Conservation (phyloP, 257 asterid species). For the Schizonepeta tenuifolia region DNA sequence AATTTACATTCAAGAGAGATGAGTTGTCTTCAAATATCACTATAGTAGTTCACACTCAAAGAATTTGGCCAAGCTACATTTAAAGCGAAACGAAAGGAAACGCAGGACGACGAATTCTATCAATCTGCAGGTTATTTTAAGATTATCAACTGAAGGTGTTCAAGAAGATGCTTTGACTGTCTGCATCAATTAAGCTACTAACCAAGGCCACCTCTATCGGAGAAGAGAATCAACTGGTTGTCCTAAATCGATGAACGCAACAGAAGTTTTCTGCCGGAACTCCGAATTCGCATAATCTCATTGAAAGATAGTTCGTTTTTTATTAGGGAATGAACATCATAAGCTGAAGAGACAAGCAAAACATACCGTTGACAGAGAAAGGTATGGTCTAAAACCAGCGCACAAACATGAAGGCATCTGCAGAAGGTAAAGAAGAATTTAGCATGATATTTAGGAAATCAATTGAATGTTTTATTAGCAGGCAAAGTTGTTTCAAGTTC, state of each 20-base stretch:
- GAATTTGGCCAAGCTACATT: neutral
- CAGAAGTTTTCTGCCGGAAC: conserved; percentile 6
- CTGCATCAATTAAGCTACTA: neutral
- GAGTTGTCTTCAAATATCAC: neutral
- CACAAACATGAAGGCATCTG: conserved; percentile 8
- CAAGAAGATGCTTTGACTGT: neutral
- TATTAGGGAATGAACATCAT: conserved; percentile 29
- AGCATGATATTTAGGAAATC: neutral
- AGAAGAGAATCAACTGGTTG: too few species aligned
- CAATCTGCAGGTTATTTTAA: neutral
- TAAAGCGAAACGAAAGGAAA: neutral
- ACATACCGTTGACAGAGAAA: conserved; percentile 1
- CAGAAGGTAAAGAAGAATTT: conserved; percentile 22
- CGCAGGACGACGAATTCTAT: neutral
- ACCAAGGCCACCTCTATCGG: neutral
- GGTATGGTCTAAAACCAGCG: neutral
- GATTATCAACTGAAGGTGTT: neutral
- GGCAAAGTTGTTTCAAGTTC: neutral
- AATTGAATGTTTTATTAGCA: neutral
- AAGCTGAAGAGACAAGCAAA: neutral
- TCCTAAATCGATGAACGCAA: too few species aligned
- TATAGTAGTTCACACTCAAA: neutral
- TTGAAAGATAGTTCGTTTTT: conserved; percentile 55
- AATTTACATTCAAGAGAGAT: neutral
- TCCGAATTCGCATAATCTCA: conserved; percentile 22